Evolutionary conservation across 2,329 filamentous ascomycete species (phyloP), one percentile per base, ranked within the genome.

Genomic region (Tolypocladium nubicola): DNA sequence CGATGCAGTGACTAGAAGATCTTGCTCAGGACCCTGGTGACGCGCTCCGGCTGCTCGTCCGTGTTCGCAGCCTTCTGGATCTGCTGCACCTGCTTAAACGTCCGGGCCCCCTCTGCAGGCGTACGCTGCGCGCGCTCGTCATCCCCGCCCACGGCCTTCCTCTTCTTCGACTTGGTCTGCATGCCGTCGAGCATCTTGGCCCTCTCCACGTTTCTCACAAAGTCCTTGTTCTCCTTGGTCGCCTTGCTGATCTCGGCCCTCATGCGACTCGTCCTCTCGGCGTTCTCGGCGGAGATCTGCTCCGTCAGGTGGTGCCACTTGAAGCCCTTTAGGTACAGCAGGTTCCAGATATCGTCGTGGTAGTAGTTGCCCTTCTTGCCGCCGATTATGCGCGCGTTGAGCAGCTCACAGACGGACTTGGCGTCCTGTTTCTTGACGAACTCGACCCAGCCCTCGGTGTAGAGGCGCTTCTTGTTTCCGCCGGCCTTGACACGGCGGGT

Each of bases 361-460:
- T 93, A 95, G 69, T 88, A 90, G 53, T 81, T 83, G 14, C 89
- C 82, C 75, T 95, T 95, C 75, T 92, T 92, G 33, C 90, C 90
- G 54, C 89, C 89, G 59, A 94, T 88, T 14, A 81, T 89, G 61
- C 82, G 82, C 47, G 87, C 87, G 67, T 95, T 95, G 54, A 95
- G 76, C 33, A 88, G 79, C 63, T 90, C 87, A 54, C 85, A 88
- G 0, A 83, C 86, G n/a, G 82, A 76, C 70, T 92, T 90, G 40
- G 90, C 90, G 61, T 92, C 85, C 61, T 80, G 79, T 71, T 94
- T 94, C 61, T 80, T 79, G 40, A 84, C 71, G 65, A 93, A 95
- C 70, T 95, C 90, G 35, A 94, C 84, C 90, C 90, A 95, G 52
- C 90, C 90, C 71, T 95, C 90, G 4, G 84, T 86, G 73, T 85